A percentile compares a stretch with the other conserved stretches of the same genome.
These are phyloP conservation scores for Hamamelis virginiana DNA, from an alignment of 164 flowering plant genomes.

Conservation along the genomic window DNA sequence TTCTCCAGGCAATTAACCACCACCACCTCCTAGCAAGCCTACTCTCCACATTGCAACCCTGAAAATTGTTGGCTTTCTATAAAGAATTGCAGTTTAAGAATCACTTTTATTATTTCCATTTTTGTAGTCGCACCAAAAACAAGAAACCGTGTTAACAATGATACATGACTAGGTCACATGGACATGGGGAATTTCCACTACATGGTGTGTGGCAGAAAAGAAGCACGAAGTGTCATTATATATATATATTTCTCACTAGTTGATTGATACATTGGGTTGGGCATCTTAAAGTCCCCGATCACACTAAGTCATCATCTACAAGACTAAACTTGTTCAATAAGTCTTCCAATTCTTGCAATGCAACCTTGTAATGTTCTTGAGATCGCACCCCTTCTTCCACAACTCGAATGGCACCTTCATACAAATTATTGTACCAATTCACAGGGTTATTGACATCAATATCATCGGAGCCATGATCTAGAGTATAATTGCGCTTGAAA, in stretches of 20 bases:
- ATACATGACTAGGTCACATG: too few relatives aligned
- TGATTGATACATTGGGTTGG: not conserved
- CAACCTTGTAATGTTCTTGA: slow-evolving; percentile 30
- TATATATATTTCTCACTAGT: not conserved
- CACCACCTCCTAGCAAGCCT: too few relatives aligned
- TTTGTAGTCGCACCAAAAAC: too few relatives aligned
- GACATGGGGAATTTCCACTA: too few relatives aligned
- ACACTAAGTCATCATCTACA: slow-evolving; percentile 24
- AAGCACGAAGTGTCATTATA: not conserved
- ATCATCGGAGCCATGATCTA: slow-evolving; percentile 11
- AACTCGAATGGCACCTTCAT: slow-evolving; percentile 27
- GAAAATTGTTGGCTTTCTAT: too few relatives aligned
- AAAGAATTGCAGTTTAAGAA: too few relatives aligned
- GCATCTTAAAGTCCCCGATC: not conserved
- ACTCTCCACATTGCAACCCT: too few relatives aligned
- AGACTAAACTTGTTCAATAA: slow-evolving; percentile 28
- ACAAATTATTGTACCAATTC: slow-evolving; percentile 25
- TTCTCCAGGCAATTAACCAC: too few relatives aligned
- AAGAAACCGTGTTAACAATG: too few relatives aligned
- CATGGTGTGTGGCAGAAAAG: too few relatives aligned
- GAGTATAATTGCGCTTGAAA: slow-evolving; percentile 20
- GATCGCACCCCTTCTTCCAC: slow-evolving; percentile 43
- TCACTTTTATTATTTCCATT: too few relatives aligned
- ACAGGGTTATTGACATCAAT: slow-evolving; percentile 20
- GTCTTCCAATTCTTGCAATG: slow-evolving; percentile 30